A percentile compares a stretch with the other conserved stretches of the same genome.
Conservation (phyloP, 2,329 filamentous ascomycete genomes). For the Colletotrichum lentis region DNA sequence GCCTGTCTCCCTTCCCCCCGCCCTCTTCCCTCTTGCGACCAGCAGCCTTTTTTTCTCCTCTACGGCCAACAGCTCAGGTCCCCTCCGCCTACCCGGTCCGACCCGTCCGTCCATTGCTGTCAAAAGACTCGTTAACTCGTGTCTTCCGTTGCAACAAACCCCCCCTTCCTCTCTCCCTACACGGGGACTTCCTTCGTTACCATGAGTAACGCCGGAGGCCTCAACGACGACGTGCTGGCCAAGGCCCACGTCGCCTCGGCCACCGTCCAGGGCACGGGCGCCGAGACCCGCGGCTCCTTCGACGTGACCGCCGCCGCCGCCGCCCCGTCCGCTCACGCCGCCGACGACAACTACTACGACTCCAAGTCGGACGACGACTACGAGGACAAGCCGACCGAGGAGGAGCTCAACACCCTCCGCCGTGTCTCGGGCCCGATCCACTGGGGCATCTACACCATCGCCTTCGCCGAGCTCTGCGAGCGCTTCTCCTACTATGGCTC, state of each 20-base stretch:
- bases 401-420: conserved; percentile 68
- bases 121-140: conserved; percentile 38
- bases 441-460: conserved; percentile 73
- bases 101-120: conserved; percentile 31
- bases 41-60: conserved; percentile 23
- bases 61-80: conserved; percentile 29
- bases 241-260: conserved; percentile 39
- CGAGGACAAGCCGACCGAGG: conserved; percentile 62
- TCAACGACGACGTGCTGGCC: conserved; percentile 40
- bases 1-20: not conserved
- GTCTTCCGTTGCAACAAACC: conserved; percentile 21
- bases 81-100: not conserved
- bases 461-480: conserved; percentile 78
- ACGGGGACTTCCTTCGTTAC: conserved; percentile 14
- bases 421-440: conserved; percentile 72
- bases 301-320: conserved; percentile 40
- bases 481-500: conserved; percentile 82
- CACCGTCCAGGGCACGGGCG: conserved; percentile 38
- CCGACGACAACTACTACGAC: conserved; percentile 39
- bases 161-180: not conserved
- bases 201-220: conserved; percentile 38
- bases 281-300: conserved; percentile 39
- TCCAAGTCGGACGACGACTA: conserved; percentile 44
- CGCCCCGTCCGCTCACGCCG: conserved; percentile 1
- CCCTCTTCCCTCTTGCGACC: conserved; percentile 15